These are phyloP conservation scores for Poteriospumella lacustris DNA, from an alignment of 108 stramenopile genomes.

Conservation along the genomic window DNA sequence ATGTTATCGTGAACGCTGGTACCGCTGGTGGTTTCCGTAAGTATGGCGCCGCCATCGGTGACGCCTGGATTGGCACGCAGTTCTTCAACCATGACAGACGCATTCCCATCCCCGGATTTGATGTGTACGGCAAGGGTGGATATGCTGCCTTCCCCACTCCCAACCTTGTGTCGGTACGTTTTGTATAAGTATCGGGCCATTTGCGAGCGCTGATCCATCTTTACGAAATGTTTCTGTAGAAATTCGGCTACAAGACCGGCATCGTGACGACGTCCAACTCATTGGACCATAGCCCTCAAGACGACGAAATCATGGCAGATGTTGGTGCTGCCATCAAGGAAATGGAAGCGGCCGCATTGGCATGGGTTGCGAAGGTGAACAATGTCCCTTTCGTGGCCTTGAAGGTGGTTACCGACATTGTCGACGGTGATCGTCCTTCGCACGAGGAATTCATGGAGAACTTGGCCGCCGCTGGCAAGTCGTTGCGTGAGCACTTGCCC, in stretches of 20 bases:
- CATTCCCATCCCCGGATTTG: conserved; percentile 88
- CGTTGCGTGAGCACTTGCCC: conserved; percentile 77
- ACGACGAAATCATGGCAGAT: conserved; percentile 38
- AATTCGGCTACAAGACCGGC: conserved; percentile 67
- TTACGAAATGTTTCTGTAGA: background rate
- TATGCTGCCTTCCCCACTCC: background rate
- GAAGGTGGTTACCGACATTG: conserved; percentile 94
- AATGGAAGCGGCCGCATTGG: conserved; percentile 96
- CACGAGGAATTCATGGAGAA: conserved; percentile 94
- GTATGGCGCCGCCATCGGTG: conserved; percentile 81
- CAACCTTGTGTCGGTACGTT: background rate
- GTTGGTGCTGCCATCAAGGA: conserved; percentile 81
- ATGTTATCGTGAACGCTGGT: conserved; percentile 85
- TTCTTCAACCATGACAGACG: conserved; percentile 91
- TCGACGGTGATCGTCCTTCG: conserved; percentile 47
- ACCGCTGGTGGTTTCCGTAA: conserved; percentile 87
- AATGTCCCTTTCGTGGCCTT: conserved; percentile 75
- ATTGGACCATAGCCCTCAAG: conserved; percentile 64
- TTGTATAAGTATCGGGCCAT: conserved; percentile 1
- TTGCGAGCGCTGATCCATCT: too few species aligned
- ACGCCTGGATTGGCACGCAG: conserved; percentile 76
- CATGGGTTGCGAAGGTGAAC: conserved; percentile 70
- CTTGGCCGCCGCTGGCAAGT: conserved; percentile 70
- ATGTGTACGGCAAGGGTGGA: conserved; percentile 69
- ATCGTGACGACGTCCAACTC: conserved; percentile 85